phyloP scores from a whole-genome alignment of 345 rosid species.

The Microthlaspi erraticum region DNA sequence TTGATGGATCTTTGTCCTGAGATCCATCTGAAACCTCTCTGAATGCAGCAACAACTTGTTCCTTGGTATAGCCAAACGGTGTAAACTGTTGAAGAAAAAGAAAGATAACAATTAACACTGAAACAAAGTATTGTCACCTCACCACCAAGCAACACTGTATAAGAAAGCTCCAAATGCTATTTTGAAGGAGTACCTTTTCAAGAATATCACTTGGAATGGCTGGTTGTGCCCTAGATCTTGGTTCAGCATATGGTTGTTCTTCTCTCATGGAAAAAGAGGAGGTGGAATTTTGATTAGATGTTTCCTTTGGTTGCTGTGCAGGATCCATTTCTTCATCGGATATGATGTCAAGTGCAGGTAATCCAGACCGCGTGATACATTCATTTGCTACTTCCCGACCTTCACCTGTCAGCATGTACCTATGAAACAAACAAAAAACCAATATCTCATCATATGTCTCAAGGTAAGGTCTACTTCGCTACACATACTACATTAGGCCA shows the following conservation, averaged over 20 bases:
- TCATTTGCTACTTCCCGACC: slow-evolving; percentile 78
- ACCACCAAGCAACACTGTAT: slow-evolving; percentile 8
- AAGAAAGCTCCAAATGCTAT: slow-evolving; percentile 4
- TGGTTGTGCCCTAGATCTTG: slow-evolving; percentile 6
- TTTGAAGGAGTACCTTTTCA: slow-evolving; percentile 36
- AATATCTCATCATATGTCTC: neutral
- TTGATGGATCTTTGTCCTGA: slow-evolving; percentile 56
- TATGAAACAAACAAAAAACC: slow-evolving; percentile 25
- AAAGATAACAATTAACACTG: slow-evolving; percentile 10
- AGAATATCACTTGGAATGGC: slow-evolving; percentile 41
- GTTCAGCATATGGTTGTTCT: slow-evolving; percentile 34
- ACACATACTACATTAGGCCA: slow-evolving; percentile 11
- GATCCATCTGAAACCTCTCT: slow-evolving; percentile 66
- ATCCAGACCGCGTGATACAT: slow-evolving; percentile 71
- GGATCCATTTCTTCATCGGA: slow-evolving; percentile 45
- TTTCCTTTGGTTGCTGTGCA: slow-evolving; percentile 39
- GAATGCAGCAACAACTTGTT: slow-evolving; percentile 60
- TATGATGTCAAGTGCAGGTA: slow-evolving; percentile 49
- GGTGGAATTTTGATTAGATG: slow-evolving; percentile 38
- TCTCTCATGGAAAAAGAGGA: slow-evolving; percentile 31
- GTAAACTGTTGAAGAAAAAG: slow-evolving; percentile 51
- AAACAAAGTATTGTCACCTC: neutral
- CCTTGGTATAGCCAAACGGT: slow-evolving; percentile 67
- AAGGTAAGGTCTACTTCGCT: slow-evolving; percentile 19
- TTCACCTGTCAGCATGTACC: slow-evolving; percentile 88